Base-by-base conservation (phyloP, 805 yeast genomes). In the Candida michaelii region DNA sequence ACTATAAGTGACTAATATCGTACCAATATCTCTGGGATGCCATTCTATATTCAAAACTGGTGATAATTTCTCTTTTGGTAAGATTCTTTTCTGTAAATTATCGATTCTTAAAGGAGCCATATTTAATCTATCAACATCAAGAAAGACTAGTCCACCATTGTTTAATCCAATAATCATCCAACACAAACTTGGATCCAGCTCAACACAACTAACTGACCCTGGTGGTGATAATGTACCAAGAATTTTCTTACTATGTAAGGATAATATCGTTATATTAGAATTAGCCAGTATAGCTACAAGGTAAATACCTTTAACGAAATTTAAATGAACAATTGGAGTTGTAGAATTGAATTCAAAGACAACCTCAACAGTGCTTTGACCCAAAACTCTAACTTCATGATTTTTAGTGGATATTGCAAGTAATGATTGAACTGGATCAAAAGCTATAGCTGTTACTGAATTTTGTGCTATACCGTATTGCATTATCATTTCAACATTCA, bases 1-100 rank as follows among this genome's bases (percentile, higher is more conserved):
- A 3, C 78, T 66, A 59, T 90, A 93, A 0, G 89, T 79, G 8
- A 93, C 76, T 49, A 93, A 70, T 2, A 93, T 46, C 0, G 84
- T 73, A 0, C 96, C 91, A 6, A 89, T 71, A 58, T 93, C 97
- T 48, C 97, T 74, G 4, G 99, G 99, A 55, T 88, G 93, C 76
- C 95, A 74, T 48, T 80, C 79, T 2, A 93, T 62, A 0, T 83
- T 69, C 1, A 78, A 58, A 1, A 89, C 93, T 1, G 86, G 80
- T 0, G 89, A 81, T 47, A 76, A 49, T 13, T 75, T 71, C 30
- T 77, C 81, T 39, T 74, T 73, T 0, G 87, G 82, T 33, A 82
- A 65, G 3, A 79, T 69, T 34, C 46, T 59, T 46, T 78, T 78
- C 56, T 89, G 97, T 24, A 86, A 68, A 55, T 86, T 87, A 40